Conservation (phyloP, 768 basidiomycete genomes). For the Trametes elegans region DNA sequence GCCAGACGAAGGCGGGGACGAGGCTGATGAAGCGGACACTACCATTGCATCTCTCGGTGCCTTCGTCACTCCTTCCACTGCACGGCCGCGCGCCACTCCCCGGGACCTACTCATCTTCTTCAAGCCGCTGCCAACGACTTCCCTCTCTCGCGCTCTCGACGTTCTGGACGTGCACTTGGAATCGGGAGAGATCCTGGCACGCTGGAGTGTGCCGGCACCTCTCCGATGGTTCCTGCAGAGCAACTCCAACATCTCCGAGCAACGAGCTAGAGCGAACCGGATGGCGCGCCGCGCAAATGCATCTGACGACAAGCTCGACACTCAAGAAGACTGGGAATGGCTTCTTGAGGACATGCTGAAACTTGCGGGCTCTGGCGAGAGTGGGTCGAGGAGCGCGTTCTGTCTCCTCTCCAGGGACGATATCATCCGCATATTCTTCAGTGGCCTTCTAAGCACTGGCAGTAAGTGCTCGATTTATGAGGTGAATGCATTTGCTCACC, state of each 20-base stretch:
- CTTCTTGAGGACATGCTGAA: constrained; percentile 90
- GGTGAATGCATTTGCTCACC: constrained; percentile 2
- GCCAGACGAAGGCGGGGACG: constrained; percentile 49
- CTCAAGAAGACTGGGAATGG: constrained; percentile 81
- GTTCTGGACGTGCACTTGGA: constrained; percentile 93
- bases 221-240: constrained; percentile 91
- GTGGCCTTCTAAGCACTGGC: constrained; percentile 81
- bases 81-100: constrained; percentile 53
- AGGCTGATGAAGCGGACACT: constrained; percentile 76
- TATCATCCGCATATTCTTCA: constrained; percentile 78
- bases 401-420: constrained; percentile 71
- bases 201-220: constrained; percentile 83
- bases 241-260: constrained; percentile 58
- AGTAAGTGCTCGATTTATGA: constrained; percentile 53
- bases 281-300: constrained; percentile 75
- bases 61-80: constrained; percentile 74
- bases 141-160: constrained; percentile 83
- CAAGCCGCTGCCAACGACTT: constrained; percentile 66
- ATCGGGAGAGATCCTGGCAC: constrained; percentile 85
- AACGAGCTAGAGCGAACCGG: constrained; percentile 81
- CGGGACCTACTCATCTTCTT: constrained; percentile 81
- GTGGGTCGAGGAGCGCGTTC: constrained; percentile 72
- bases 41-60: constrained; percentile 78
- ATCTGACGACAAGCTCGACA: constrained; percentile 48
- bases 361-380: constrained; percentile 62